phyloP scores from a whole-genome alignment of 805 yeast genomes.

The Myxozyma monticola region DNA sequence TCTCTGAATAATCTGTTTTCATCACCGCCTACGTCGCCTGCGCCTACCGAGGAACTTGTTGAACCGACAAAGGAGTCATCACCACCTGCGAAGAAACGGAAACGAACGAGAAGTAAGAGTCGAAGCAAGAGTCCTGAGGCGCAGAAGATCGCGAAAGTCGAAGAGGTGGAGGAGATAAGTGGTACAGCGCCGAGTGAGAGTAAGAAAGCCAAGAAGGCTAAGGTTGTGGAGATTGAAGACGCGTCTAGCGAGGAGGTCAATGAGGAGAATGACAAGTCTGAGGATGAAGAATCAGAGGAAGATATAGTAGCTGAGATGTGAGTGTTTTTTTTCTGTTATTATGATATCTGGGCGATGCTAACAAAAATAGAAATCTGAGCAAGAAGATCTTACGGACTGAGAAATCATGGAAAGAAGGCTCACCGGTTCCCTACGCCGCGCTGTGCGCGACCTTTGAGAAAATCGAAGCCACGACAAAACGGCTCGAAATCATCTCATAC shows the following conservation, averaged over 20 bases:
- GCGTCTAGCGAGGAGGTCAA: too few relatives aligned
- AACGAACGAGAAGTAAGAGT: too few relatives aligned
- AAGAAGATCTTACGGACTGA: not conserved
- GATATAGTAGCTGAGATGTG: slow-evolving; percentile 14
- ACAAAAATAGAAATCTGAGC: slow-evolving; percentile 4
- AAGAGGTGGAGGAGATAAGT: too few relatives aligned
- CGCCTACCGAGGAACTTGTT: not conserved
- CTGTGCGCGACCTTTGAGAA: slow-evolving; percentile 61
- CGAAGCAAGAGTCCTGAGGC: too few relatives aligned
- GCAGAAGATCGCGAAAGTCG: too few relatives aligned
- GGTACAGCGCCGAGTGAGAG: too few relatives aligned
- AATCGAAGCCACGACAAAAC: slow-evolving; percentile 76
- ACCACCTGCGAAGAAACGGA: too few relatives aligned
- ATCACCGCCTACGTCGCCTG: slow-evolving; percentile 1
- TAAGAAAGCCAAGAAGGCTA: too few relatives aligned
- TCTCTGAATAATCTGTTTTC: not conserved
- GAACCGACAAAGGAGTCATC: too few relatives aligned
- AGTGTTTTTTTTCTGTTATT: not conserved
- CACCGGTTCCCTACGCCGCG: slow-evolving; percentile 31
- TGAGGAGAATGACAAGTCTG: slow-evolving; percentile 1
- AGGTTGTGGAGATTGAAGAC: too few relatives aligned
- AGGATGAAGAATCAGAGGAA: slow-evolving; percentile 6
- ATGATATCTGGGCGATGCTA: not conserved
- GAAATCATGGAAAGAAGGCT: slow-evolving; percentile 12
- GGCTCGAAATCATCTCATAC: slow-evolving; percentile 75